A percentile compares a stretch with the other conserved stretches of the same genome.
These are phyloP conservation scores for Colletotrichum orchidophilum DNA, from an alignment of 2,329 filamentous ascomycete genomes.

Conservation along the genomic window DNA sequence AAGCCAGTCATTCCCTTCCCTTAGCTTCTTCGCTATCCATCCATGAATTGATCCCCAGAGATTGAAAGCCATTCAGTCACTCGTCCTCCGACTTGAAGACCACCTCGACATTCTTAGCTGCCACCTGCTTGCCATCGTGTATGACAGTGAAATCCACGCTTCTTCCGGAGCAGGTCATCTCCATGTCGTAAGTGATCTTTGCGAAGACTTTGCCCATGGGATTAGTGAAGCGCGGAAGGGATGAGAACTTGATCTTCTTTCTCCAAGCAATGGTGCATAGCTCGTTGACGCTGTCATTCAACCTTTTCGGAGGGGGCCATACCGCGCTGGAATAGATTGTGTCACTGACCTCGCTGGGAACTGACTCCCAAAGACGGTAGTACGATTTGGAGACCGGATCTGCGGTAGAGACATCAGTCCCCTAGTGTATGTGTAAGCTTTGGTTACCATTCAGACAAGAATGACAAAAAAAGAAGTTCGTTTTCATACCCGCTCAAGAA, in stretches of 20 bases:
- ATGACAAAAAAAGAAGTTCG: not conserved
- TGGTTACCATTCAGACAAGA: too few relatives aligned
- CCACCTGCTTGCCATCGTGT: constrained; percentile 31
- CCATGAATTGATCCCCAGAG: too few relatives aligned
- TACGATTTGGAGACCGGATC: not conserved
- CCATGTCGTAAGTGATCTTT: not conserved
- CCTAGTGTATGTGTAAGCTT: not conserved
- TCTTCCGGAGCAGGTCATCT: constrained; percentile 37
- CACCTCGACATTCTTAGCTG: constrained; percentile 33
- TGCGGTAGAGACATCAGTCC: not conserved
- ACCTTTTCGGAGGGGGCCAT: not conserved
- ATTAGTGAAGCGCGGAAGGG: constrained; percentile 33
- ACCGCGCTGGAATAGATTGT: constrained; percentile 11
- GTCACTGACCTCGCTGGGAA: constrained; percentile 8
- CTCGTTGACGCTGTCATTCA: rapidly evolving
- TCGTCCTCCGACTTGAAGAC: constrained; percentile 27
- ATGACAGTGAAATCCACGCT: constrained; percentile 37
- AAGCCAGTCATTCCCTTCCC: too few relatives aligned
- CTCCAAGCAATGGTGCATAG: constrained; percentile 38
- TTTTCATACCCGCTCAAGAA: constrained; percentile 37
- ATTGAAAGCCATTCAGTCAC: not conserved
- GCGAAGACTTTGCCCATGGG: constrained; percentile 9
- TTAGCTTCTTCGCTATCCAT: too few relatives aligned
- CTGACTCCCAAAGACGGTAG: not conserved
- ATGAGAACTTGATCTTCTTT: not conserved